phyloP scores from a whole-genome alignment of 257 asterid species.

The Rhazya stricta region DNA sequence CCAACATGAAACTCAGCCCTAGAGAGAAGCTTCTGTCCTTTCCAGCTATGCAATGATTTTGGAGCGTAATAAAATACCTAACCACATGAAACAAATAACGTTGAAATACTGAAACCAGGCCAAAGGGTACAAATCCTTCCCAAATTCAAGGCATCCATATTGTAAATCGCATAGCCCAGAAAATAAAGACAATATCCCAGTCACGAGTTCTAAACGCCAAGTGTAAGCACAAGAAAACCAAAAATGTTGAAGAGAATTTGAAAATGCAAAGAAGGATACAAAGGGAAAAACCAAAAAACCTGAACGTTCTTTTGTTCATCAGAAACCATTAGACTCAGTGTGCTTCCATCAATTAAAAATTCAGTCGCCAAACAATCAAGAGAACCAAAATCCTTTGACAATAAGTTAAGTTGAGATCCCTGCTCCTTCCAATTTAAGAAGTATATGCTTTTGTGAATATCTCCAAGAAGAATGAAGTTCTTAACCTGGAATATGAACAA shows the following conservation, averaged over 20 bases:
- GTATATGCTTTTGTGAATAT: constrained; percentile 92
- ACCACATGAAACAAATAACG: constrained; percentile 18
- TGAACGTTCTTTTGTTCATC: constrained; percentile 97
- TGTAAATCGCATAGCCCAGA: not conserved
- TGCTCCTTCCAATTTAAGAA: constrained; percentile 98
- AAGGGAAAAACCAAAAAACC: constrained; percentile 41
- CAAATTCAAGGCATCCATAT: not conserved
- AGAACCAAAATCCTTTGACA: constrained; percentile 92
- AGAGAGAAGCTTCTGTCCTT: constrained; percentile 90
- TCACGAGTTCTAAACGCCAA: not conserved
- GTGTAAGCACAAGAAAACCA: not conserved
- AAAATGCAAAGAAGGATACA: not conserved
- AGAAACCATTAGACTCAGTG: constrained; percentile 89
- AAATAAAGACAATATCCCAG: not conserved
- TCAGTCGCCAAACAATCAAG: constrained; percentile 94
- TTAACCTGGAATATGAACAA: constrained; percentile 60
- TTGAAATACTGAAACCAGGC: not conserved
- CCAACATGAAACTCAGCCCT: constrained; percentile 98
- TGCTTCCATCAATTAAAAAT: constrained; percentile 92
- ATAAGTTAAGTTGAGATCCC: constrained; percentile 78
- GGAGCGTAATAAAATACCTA: constrained; percentile 95
- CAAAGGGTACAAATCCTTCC: not conserved
- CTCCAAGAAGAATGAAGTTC: constrained; percentile 92
- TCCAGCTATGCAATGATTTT: constrained; percentile 91
- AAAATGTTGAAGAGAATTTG: not conserved